Conservation (phyloP, 2,329 filamentous ascomycete species). For the Leptographium galeiforme region DNA sequence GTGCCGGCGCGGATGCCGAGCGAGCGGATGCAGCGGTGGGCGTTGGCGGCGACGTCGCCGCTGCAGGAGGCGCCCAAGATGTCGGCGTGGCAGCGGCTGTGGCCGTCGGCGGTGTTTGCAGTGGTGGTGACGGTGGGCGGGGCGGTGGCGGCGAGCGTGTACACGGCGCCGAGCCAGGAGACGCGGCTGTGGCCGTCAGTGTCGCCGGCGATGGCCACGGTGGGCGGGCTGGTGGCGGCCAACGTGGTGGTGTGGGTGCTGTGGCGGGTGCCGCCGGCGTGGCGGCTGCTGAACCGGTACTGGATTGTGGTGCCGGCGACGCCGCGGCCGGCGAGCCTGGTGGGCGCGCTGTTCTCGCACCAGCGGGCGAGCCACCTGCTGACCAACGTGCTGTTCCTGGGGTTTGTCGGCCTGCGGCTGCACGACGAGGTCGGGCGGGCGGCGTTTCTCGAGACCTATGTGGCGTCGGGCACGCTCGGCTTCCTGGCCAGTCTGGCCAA, state of each 20-base stretch:
- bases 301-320: constrained; percentile 52
- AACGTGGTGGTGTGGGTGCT: constrained; percentile 43
- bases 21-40: constrained; percentile 26
- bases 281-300: constrained; percentile 54
- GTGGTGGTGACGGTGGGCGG: constrained; percentile 29
- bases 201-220: constrained; percentile 49
- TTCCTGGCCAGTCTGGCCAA: constrained; percentile 43
- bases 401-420: constrained; percentile 50
- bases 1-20: constrained; percentile 17
- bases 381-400: constrained; percentile 52
- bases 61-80: constrained; percentile 39
- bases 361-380: constrained; percentile 45
- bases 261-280: constrained; percentile 54
- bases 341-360: constrained; percentile 60
- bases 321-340: constrained; percentile 45
- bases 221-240: constrained; percentile 44
- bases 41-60: constrained; percentile 32
- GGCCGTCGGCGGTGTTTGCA: constrained; percentile 38
- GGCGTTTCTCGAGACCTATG: constrained; percentile 54
- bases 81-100: constrained; percentile 37
- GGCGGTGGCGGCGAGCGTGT: constrained; percentile 24
- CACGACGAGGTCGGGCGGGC: constrained; percentile 60
- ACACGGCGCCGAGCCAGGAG: background rate
- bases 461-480: constrained; percentile 43
- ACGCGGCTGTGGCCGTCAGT: constrained; percentile 16